phyloP scores from a whole-genome alignment of 2,329 filamentous ascomycete genomes.

The Tolypocladium paradoxum region DNA sequence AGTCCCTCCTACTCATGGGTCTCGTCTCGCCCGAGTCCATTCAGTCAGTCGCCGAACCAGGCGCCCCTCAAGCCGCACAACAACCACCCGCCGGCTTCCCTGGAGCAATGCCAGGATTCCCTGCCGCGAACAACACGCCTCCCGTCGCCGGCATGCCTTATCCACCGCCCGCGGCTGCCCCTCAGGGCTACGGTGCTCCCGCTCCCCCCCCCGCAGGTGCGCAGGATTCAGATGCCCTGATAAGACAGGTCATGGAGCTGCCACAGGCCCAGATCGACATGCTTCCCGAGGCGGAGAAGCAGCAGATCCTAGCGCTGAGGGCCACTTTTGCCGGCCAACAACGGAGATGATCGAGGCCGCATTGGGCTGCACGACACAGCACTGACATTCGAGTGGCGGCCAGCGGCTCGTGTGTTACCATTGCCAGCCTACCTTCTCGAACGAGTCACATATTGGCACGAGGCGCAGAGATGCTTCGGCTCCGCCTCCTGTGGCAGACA shows the following conservation, averaged over 20 bases:
- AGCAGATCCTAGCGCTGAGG: conserved; percentile 69
- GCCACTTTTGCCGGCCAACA: conserved; percentile 44
- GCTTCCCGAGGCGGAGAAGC: conserved; percentile 62
- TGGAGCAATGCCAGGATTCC: conserved; percentile 22
- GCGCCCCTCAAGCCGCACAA: conserved; percentile 28
- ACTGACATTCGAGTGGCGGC: no score
- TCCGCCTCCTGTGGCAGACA: no score
- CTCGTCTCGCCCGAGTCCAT: conserved; percentile 80
- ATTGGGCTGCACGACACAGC: background rate
- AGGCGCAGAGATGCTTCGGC: no score
- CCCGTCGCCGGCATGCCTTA: conserved; percentile 35
- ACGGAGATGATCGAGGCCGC: conserved; percentile 14
- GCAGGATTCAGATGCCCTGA: conserved; percentile 58
- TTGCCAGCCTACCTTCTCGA: background rate
- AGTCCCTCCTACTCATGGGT: conserved; percentile 84
- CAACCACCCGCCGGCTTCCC: conserved; percentile 21
- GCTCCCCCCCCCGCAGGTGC: conserved; percentile 21
- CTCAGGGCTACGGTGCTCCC: conserved; percentile 24
- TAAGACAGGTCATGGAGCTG: conserved; percentile 73
- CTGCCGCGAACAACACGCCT: conserved; percentile 34
- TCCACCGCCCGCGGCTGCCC: conserved; percentile 27
- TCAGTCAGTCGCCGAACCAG: conserved; percentile 63
- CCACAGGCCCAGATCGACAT: conserved; percentile 71
- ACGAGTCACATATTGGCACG: background rate
- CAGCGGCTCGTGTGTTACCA: no score